Percentiles rank a stretch among this genome's conserved stretches.
Evolutionary conservation across 2,329 filamentous ascomycete species (phyloP).

Genomic region (Verticillium tricorpus): DNA sequence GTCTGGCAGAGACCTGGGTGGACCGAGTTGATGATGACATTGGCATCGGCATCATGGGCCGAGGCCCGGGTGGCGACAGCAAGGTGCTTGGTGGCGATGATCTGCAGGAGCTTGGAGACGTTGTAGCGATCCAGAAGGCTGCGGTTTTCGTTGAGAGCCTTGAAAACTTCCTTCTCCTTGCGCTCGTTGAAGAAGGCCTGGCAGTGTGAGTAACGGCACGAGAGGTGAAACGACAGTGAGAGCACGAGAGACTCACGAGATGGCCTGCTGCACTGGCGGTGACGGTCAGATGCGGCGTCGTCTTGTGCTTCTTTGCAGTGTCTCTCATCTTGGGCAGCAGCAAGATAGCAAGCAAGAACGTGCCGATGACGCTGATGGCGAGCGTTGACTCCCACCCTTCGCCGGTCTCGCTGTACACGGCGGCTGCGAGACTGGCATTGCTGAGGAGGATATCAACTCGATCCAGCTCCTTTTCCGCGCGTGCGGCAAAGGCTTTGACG

Average conservation of each 20-base stretch:
- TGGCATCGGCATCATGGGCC: slow-evolving; percentile 23
- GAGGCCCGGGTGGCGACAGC: slow-evolving; percentile 25
- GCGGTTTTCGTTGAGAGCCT: slow-evolving; percentile 22
- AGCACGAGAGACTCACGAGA: not conserved
- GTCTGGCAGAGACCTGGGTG: slow-evolving; percentile 37
- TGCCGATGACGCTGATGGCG: slow-evolving; percentile 43
- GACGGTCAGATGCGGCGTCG: not conserved
- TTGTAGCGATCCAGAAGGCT: slow-evolving; percentile 28
- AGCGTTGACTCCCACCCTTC: slow-evolving; percentile 38
- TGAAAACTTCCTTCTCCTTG: slow-evolving; percentile 24
- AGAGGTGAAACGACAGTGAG: not conserved
- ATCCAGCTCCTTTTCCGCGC: slow-evolving; percentile 20
- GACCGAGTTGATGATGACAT: slow-evolving; percentile 31
- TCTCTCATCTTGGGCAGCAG: slow-evolving; percentile 36
- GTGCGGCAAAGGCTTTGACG: slow-evolving; percentile 27
- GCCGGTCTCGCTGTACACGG: slow-evolving; percentile 11
- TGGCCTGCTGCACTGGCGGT: not conserved
- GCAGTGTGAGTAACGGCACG: not conserved
- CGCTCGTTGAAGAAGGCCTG: slow-evolving; percentile 29
- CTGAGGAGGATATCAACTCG: slow-evolving; percentile 31
- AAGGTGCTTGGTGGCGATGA: slow-evolving; percentile 26
- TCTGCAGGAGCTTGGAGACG: slow-evolving; percentile 27
- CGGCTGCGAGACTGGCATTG: slow-evolving; percentile 28
- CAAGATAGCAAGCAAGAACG: slow-evolving; percentile 37
- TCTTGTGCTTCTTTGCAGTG: slow-evolving; percentile 21